A percentile compares a stretch with the other conserved stretches of the same genome.
phyloP scores from a whole-genome alignment of 352 stramenopile species.

The Phytopythium litorale region DNA sequence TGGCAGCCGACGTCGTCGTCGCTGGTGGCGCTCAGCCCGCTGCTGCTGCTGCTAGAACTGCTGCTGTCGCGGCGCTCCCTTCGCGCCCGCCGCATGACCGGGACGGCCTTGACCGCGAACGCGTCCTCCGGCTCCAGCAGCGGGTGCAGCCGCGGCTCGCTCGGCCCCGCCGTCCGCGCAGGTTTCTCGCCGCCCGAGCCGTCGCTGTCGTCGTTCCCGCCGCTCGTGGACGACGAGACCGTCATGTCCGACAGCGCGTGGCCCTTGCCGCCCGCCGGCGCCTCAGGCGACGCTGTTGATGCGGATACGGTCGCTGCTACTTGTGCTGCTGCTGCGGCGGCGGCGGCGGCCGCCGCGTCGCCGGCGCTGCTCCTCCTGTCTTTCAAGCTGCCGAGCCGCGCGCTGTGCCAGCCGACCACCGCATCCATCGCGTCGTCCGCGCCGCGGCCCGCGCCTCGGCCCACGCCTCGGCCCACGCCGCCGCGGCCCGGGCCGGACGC shows the following conservation, averaged over 20 bases:
- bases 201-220: constrained; percentile 23
- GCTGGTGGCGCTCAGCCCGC: neutral
- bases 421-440: neutral
- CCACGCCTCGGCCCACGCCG: neutral
- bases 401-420: neutral
- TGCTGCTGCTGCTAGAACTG: constrained; percentile 4
- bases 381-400: neutral
- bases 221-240: constrained; percentile 31
- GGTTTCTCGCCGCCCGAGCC: constrained; percentile 10
- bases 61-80: neutral
- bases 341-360: neutral
- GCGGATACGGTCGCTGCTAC: neutral
- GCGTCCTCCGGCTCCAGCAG: constrained; percentile 47
- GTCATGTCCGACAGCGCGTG: constrained; percentile 60
- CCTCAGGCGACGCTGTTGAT: neutral
- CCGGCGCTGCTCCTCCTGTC: neutral
- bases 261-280: constrained; percentile 18
- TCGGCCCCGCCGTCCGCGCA: neutral
- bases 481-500: neutral
- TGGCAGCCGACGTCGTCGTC: constrained; percentile 9
- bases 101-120: neutral
- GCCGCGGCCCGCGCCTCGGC: no score
- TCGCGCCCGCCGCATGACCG: neutral
- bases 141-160: constrained; percentile 13
- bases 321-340: constrained; percentile 7